Evolutionary conservation across 495 filamentous ascomycete species (phyloP).

Genomic region (Lentithecium fluviatile): DNA sequence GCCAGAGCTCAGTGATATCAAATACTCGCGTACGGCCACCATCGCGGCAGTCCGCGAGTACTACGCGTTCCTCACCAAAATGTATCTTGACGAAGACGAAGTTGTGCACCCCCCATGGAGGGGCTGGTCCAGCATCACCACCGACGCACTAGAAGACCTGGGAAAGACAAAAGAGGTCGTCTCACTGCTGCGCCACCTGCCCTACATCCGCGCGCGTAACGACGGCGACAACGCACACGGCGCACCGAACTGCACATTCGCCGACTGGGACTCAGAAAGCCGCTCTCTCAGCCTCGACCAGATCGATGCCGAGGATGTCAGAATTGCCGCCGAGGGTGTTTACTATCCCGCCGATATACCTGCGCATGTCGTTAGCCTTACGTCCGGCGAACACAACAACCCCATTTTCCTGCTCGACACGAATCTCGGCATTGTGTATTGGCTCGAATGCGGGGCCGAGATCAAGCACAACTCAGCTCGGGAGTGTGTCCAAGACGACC

Average conservation of each 20-base stretch:
- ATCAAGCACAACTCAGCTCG: background rate
- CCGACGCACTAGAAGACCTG: background rate
- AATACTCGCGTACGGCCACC: background rate
- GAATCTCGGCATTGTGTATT: background rate
- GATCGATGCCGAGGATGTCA: background rate
- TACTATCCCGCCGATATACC: background rate
- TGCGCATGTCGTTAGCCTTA: background rate
- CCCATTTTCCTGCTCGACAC: background rate
- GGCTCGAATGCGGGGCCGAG: background rate
- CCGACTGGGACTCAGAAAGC: background rate
- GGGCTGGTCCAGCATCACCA: background rate
- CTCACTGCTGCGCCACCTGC: conserved; percentile 1
- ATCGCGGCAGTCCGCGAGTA: background rate
- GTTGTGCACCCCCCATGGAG: background rate
- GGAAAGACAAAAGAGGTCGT: background rate
- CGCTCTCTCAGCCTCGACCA: background rate
- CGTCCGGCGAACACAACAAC: background rate
- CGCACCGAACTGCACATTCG: background rate
- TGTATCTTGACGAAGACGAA: background rate
- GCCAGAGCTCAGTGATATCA: background rate
- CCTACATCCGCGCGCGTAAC: background rate
- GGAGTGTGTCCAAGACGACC: background rate
- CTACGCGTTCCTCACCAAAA: conserved; percentile 2
- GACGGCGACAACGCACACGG: background rate
- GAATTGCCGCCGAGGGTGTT: too few relatives aligned